These are phyloP conservation scores for Starmerella lactis-condensi DNA, from an alignment of 805 yeast genomes.

Conservation along the genomic window DNA sequence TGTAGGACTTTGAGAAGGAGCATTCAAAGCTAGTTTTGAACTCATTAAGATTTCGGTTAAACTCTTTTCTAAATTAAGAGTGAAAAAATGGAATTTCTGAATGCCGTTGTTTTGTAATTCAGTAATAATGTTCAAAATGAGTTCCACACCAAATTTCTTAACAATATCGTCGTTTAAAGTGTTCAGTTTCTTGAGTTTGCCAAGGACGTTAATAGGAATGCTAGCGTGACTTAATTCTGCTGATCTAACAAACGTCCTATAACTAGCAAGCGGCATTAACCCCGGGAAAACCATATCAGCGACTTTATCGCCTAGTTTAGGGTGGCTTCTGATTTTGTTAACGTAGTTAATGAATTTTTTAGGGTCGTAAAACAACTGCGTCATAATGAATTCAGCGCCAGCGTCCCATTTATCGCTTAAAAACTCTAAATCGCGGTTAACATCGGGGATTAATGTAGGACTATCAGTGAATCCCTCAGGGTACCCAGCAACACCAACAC, in stretches of 20 bases:
- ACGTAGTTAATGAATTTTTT: slow-evolving; percentile 68
- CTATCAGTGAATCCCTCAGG: slow-evolving; percentile 97
- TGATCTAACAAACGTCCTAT: slow-evolving; percentile 77
- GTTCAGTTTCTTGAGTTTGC: slow-evolving; percentile 41
- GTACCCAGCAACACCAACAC: slow-evolving; percentile 93
- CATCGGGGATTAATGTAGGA: slow-evolving; percentile 48
- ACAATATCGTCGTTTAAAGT: slow-evolving; percentile 83
- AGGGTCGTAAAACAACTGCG: slow-evolving; percentile 84
- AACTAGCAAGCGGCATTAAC: slow-evolving; percentile 91
- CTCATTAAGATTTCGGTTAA: slow-evolving; percentile 65
- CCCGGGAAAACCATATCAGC: slow-evolving; percentile 83
- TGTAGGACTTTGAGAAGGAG: slow-evolving; percentile 1
- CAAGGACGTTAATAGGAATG: slow-evolving; percentile 56
- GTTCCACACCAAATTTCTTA: slow-evolving; percentile 64
- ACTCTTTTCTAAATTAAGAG: slow-evolving; percentile 80
- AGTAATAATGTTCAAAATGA: slow-evolving; percentile 64
- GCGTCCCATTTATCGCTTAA: slow-evolving; percentile 73
- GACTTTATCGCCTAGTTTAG: slow-evolving; percentile 37
- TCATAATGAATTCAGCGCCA: slow-evolving; percentile 85
- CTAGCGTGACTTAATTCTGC: slow-evolving; percentile 80
- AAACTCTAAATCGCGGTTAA: slow-evolving; percentile 52
- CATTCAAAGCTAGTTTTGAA: slow-evolving; percentile 27
- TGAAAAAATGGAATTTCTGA: slow-evolving; percentile 82
- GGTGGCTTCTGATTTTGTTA: slow-evolving; percentile 35
- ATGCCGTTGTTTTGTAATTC: slow-evolving; percentile 42